A percentile compares a stretch with the other conserved stretches of the same genome.
phyloP scores from a whole-genome alignment of 179 eudicot species.

The Heliamphora pulchella region DNA sequence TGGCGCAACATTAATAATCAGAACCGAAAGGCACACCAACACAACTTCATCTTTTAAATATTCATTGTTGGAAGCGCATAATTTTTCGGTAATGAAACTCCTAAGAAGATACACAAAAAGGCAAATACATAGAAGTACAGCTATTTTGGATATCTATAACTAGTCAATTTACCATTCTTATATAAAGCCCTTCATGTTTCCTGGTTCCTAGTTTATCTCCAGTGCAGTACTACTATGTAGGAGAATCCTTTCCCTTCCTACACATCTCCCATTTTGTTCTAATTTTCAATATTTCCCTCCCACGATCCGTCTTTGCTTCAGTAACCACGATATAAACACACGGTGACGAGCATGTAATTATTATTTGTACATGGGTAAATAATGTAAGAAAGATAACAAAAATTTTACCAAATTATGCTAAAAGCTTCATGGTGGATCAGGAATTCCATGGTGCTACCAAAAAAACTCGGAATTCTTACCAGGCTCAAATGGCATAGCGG shows the following conservation, averaged over 20 bases:
- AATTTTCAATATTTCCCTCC: not conserved
- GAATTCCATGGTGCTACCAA: not conserved
- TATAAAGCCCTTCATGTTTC: not conserved
- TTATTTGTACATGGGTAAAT: not conserved
- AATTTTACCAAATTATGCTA: not conserved
- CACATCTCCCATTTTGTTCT: not conserved
- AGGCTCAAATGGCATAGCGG: not conserved
- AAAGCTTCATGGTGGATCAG: not conserved
- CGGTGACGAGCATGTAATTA: not conserved
- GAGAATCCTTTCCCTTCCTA: not conserved
- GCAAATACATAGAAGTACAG: not conserved
- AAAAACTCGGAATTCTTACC: not conserved
- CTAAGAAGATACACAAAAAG: not conserved
- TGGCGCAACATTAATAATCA: not conserved
- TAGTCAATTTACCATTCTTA: not conserved
- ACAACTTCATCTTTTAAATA: not conserved
- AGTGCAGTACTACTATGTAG: not conserved
- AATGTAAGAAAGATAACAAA: not conserved
- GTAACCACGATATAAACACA: not conserved
- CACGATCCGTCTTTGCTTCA: not conserved
- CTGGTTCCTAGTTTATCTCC: not conserved
- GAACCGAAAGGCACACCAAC: not conserved
- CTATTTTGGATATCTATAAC: not conserved
- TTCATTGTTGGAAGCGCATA: not conserved
- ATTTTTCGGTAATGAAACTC: not conserved